These are phyloP conservation scores for Phytophthora lateralis DNA, from an alignment of 352 stramenopile species.

Conservation along the genomic window DNA sequence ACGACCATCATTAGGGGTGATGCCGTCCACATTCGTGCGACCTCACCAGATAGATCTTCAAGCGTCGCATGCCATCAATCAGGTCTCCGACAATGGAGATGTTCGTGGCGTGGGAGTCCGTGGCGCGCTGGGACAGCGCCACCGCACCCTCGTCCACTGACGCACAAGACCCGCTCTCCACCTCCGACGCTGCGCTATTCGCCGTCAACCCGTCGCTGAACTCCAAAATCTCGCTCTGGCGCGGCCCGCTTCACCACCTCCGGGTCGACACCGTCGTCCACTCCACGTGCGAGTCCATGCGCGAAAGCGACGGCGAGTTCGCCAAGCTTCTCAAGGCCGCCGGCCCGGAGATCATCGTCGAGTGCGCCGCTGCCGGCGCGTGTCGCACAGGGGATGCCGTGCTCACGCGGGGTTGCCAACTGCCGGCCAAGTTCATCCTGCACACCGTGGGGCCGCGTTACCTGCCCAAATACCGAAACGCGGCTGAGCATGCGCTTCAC, in stretches of 20 bases:
- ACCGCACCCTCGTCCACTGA: neutral
- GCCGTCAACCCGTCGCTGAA: slow-evolving; percentile 42
- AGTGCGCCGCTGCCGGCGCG: slow-evolving; percentile 56
- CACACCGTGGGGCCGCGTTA: slow-evolving; percentile 90
- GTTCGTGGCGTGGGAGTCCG: slow-evolving; percentile 13
- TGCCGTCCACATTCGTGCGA: slow-evolving; percentile 10
- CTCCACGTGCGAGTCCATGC: slow-evolving; percentile 76
- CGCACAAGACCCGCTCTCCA: slow-evolving; percentile 8
- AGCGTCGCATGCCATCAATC: slow-evolving; percentile 6
- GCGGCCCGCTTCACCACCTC: slow-evolving; percentile 56
- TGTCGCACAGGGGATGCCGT: slow-evolving; percentile 87
- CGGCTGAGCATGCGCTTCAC: slow-evolving; percentile 83
- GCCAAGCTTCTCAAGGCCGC: slow-evolving; percentile 72
- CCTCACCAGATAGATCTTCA: slow-evolving; percentile 17
- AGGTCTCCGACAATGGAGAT: slow-evolving; percentile 12
- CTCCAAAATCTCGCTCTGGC: slow-evolving; percentile 59
- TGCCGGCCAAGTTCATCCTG: slow-evolving; percentile 76
- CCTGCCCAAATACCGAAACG: slow-evolving; percentile 73
- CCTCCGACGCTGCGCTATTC: slow-evolving; percentile 29
- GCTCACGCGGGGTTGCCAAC: slow-evolving; percentile 75
- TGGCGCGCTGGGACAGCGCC: slow-evolving; percentile 21
- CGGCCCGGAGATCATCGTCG: slow-evolving; percentile 72
- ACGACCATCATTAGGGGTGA: slow-evolving; percentile 20
- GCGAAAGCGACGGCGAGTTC: slow-evolving; percentile 65
- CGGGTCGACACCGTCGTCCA: slow-evolving; percentile 80